Evolutionary conservation across 768 basidiomycete species (phyloP).

Genomic region (Dioszegia aurantiaca): DNA sequence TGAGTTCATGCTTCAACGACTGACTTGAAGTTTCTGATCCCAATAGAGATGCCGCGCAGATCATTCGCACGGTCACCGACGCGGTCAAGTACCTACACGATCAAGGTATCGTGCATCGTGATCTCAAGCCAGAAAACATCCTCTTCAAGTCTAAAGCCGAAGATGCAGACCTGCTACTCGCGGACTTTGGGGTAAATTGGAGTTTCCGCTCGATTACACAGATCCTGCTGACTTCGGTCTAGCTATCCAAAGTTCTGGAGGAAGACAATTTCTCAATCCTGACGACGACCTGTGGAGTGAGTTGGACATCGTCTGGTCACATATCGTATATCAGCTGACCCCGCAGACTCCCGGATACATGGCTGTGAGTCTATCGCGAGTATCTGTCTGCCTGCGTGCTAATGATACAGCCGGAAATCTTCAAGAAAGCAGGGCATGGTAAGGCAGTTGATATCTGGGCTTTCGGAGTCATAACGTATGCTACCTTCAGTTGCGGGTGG

Average conservation of each 20-base stretch:
- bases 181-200: conserved; percentile 83
- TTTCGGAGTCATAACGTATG: conserved; percentile 86
- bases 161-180: conserved; percentile 92
- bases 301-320: conserved; percentile 55
- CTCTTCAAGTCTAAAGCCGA: conserved; percentile 85
- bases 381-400: neutral
- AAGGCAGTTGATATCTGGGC: conserved; percentile 97
- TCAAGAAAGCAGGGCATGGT: conserved; percentile 89
- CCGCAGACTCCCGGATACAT: conserved; percentile 48
- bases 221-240: conserved; percentile 1
- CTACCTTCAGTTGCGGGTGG: neutral
- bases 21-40: neutral
- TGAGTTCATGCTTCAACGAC: conserved; percentile 52
- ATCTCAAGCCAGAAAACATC: conserved; percentile 96
- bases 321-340: conserved; percentile 5
- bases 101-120: conserved; percentile 89
- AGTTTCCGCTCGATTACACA: no score
- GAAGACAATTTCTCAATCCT: conserved; percentile 80
- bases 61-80: conserved; percentile 79
- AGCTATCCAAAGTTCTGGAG: conserved; percentile 69
- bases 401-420: conserved; percentile 84
- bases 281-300: conserved; percentile 87
- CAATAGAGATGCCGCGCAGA: conserved; percentile 76
- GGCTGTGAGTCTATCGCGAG: conserved; percentile 30
- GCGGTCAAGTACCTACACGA: conserved; percentile 90